These are phyloP conservation scores for Fusarium pininemorale DNA, from an alignment of 2,329 filamentous ascomycete species.

Conservation along the genomic window DNA sequence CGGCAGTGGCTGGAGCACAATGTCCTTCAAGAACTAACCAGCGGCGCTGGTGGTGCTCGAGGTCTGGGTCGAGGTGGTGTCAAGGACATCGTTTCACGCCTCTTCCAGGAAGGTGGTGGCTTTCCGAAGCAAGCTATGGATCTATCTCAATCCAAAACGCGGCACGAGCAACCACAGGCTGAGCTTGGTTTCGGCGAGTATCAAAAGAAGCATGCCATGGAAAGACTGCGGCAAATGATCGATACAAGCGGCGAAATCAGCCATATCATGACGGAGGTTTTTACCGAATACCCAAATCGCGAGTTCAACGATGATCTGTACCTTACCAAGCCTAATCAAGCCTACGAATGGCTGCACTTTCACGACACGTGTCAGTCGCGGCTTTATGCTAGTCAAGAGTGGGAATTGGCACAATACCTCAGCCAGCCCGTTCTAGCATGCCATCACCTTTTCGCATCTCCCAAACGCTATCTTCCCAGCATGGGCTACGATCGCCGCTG, in stretches of 20 bases:
- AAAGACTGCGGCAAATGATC: conserved; percentile 77
- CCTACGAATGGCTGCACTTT: conserved; percentile 96
- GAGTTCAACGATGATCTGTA: conserved; percentile 94
- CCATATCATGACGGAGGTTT: conserved; percentile 83
- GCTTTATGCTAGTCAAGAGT: conserved; percentile 86
- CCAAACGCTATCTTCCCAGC: conserved; percentile 59
- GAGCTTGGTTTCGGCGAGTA: conserved; percentile 77
- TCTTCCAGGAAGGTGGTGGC: conserved; percentile 82
- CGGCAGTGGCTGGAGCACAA: conserved; percentile 81
- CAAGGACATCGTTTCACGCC: conserved; percentile 79
- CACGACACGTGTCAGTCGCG: conserved; percentile 84
- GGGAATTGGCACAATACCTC: conserved; percentile 90
- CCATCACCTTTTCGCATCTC: conserved; percentile 87
- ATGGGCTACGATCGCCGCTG: conserved; percentile 55
- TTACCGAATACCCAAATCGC: conserved; percentile 84
- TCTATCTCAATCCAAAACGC: conserved; percentile 53
- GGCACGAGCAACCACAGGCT: conserved; percentile 63
- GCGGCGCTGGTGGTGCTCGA: conserved; percentile 76
- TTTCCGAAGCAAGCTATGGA: conserved; percentile 69
- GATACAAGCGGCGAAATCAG: conserved; percentile 83
- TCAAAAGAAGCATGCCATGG: conserved; percentile 76
- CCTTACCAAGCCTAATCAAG: conserved; percentile 84
- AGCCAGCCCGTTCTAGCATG: conserved; percentile 88
- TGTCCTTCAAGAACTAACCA: conserved; percentile 71
- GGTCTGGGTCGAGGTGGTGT: conserved; percentile 76